Evolutionary conservation across 2,329 filamentous ascomycete genomes (phyloP), one percentile per base, ranked within the genome.

Genomic region (Ceratocystis huliohia): DNA sequence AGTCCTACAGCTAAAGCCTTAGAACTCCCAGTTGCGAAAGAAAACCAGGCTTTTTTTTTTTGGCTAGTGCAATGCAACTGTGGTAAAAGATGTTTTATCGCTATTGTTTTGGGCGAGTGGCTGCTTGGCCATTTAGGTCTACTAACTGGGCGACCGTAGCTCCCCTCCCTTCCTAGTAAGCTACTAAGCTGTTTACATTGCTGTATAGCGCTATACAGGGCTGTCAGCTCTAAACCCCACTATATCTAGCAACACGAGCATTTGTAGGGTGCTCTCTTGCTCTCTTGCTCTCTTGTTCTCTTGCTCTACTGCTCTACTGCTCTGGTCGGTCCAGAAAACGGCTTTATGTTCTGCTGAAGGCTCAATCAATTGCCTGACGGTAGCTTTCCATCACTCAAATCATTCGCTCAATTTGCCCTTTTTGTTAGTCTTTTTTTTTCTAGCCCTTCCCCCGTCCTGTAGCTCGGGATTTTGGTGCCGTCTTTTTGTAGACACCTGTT

Each of bases 401-500:
- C 30, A 10, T 7, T 30, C 28, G 7, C 25, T n/a, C 56, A 59
- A 37, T 59, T 59, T 37, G 4, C 56, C 56, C 17, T 59, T n/a
- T 30, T n/a, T n/a, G 37, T 15, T 41, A 10, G 13, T 41, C 33
- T 37, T 37, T 13, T 37, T 59, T 59, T 59, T 57, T 50, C 17
- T 10, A 15, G 20, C 48, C 48, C 20, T 59, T 10, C 17, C 37
- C 25, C 22, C 25, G 46, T 30, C 22, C 4, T 17, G 20, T 64
- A 41, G 62, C 62, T 53, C 44, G n/a, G 17, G 45, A 33, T 50
- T 37, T 30, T 30, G 63, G 50, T 7, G 63, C 33, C 5, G 13
- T 61, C 25, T 41, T 41, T 25, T 68, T 68, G 66, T 68, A 68
- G 66, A 68, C 66, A 68, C 66, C 66, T 68, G 66, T 68, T 65